These are phyloP conservation scores for Tetrahymena malaccensis DNA, from an alignment of 73 alveolate genomes.

Conservation along the genomic window DNA sequence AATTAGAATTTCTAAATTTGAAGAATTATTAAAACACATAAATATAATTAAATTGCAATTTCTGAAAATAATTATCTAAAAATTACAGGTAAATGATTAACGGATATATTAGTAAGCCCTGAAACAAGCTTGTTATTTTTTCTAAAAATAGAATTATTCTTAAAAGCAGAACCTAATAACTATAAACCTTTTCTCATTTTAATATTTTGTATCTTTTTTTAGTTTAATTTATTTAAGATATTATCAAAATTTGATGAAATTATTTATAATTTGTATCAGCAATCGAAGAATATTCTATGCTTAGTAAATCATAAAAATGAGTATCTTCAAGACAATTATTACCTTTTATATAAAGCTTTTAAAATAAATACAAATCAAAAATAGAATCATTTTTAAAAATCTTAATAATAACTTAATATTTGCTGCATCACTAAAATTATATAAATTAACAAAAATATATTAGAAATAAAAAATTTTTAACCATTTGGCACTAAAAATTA, in stretches of 20 bases:
- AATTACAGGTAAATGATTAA: not conserved
- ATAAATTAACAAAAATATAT: too few relatives aligned
- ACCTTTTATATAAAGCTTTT: too few relatives aligned
- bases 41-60: not conserved
- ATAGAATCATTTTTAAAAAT: too few relatives aligned
- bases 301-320: not conserved
- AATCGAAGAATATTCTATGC: not conserved
- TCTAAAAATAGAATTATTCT: not conserved
- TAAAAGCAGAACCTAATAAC: not conserved
- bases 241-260: not conserved
- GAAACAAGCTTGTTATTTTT: not conserved
- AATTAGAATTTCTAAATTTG: not conserved
- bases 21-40: not conserved
- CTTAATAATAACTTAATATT: too few relatives aligned
- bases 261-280: not conserved
- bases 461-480: too few relatives aligned
- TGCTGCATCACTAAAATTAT: too few relatives aligned
- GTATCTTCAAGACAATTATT: too few relatives aligned
- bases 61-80: not conserved
- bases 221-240: not conserved
- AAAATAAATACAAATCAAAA: too few relatives aligned
- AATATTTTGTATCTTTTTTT: not conserved
- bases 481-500: too few relatives aligned
- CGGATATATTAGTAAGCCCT: not conserved
- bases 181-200: not conserved